Conservation (phyloP, 2,329 filamentous ascomycete species). For the Ascochyta koolunga region DNA sequence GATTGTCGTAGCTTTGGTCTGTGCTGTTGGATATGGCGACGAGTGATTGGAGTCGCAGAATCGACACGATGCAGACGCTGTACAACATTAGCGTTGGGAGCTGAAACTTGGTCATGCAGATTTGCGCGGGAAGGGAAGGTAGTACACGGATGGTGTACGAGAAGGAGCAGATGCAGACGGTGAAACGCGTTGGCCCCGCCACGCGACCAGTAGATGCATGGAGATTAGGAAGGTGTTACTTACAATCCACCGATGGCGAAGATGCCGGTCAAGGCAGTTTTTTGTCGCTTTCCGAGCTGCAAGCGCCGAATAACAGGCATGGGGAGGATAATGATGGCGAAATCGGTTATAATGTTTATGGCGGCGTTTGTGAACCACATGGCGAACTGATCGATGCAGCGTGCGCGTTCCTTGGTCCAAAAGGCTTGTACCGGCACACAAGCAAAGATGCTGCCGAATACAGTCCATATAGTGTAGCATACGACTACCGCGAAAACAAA, state of each 20-base stretch:
- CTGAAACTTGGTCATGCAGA: neutral
- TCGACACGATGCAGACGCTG: conserved; percentile 45
- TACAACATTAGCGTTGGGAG: conserved; percentile 5
- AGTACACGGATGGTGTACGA: conserved; percentile 4
- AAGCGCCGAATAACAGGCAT: conserved; percentile 44
- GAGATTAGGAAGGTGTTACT: conserved; percentile 20
- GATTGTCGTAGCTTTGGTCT: conserved; percentile 42
- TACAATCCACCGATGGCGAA: conserved; percentile 51
- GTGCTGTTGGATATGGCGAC: conserved; percentile 38
- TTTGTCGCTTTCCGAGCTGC: conserved; percentile 44
- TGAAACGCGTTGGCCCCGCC: conserved; percentile 3
- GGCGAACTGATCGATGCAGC: conserved; percentile 39
- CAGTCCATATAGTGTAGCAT: conserved; percentile 38
- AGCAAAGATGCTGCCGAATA: conserved; percentile 41
- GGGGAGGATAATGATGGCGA: conserved; percentile 42
- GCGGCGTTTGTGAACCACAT: conserved; percentile 42
- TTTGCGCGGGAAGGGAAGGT: neutral
- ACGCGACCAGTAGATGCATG: neutral
- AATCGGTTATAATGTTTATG: conserved; percentile 44
- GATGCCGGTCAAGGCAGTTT: conserved; percentile 44
- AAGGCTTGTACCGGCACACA: conserved; percentile 42
- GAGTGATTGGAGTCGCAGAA: conserved; percentile 43
- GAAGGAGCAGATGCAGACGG: conserved; percentile 11
- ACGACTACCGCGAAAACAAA: conserved; percentile 33
- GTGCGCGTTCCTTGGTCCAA: conserved; percentile 40